These are phyloP conservation scores for Singerocomus inundabilis DNA, from an alignment of 1,284 basidiomycete genomes.

Conservation along the genomic window DNA sequence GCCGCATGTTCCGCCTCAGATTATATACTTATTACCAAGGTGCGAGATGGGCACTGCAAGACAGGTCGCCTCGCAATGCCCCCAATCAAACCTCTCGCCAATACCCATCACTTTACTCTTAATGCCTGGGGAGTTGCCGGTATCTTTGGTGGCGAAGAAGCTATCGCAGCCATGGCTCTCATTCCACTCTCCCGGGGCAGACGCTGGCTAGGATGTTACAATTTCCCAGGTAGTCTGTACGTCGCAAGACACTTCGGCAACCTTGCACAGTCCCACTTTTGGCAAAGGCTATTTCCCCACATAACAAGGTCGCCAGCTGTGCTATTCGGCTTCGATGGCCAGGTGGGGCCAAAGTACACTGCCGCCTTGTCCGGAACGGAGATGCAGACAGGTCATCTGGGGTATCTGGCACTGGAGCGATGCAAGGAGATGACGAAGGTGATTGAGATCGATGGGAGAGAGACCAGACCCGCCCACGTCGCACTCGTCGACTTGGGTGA, in stretches of 20 bases:
- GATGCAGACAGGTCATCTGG: slow-evolving; percentile 31
- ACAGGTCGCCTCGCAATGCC: slow-evolving; percentile 9
- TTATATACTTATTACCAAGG: slow-evolving; percentile 1
- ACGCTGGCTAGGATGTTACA: slow-evolving; percentile 38
- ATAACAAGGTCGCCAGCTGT: slow-evolving; percentile 19
- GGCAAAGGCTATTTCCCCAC: slow-evolving; percentile 28
- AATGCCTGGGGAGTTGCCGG: slow-evolving; percentile 30
- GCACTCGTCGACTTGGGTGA: slow-evolving; percentile 20
- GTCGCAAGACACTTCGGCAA: slow-evolving; percentile 30
- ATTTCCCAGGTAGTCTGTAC: slow-evolving; percentile 31
- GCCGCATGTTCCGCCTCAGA: neutral
- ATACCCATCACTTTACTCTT: slow-evolving; percentile 17
- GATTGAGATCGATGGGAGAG: slow-evolving; percentile 14
- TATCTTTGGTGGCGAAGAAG: slow-evolving; percentile 35
- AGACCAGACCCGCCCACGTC: slow-evolving; percentile 16
- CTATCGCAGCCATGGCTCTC: slow-evolving; percentile 28
- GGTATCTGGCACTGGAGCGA: slow-evolving; percentile 23
- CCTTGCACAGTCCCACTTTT: slow-evolving; percentile 27
- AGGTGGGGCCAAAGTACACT: slow-evolving; percentile 26
- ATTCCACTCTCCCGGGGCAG: slow-evolving; percentile 29
- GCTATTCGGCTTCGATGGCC: slow-evolving; percentile 30
- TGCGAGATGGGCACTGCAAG: neutral
- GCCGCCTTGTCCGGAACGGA: slow-evolving; percentile 28
- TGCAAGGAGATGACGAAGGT: slow-evolving; percentile 14
- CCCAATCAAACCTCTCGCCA: slow-evolving; percentile 11